Evolutionary conservation across 768 basidiomycete genomes (phyloP), one percentile per base, ranked within the genome.

Genomic region (Guyanaporus albipodus): DNA sequence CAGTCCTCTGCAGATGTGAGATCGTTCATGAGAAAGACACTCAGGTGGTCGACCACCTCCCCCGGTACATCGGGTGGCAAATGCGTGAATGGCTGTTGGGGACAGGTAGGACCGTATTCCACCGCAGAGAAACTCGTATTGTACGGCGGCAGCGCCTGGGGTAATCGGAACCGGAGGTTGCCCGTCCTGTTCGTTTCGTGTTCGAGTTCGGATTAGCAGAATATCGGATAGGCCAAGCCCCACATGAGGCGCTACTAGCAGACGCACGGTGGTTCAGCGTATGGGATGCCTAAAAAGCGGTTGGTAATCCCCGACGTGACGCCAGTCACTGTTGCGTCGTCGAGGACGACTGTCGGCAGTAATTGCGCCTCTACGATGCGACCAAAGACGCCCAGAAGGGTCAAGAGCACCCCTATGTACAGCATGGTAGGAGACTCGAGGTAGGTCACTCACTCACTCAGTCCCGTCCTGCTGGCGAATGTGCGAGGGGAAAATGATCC

Each of bases 1-100:
- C 78, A 79, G 50, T 78, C 78, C 54, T 78, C 76, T 15, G 61
- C 50, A 28, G 59, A 62, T 8, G 67, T 65, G 12, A 71, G 38
- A 8, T 56, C 37, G 0, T 60, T 55, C 23, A 50, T 66, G 3
- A 73, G 55, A 1, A 53, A 51, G 42, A 67, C 70, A 14, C 63
- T 50, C 14, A 62, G 29, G 50, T 49, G 48, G 23, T 60, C 22
- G 10, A 52, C 6, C 0, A 50, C 54, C 45, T 66, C 59, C 18
- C 49, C 12, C 3, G 49, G 49, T 11, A 60, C 52, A 31, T 57
- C 38, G 0, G 49, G 56, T 0, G 50, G 28, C 8, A 60, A 46
- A n/a, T 57, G n/a, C 17, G 24, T 6, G 3, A n/a, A 0, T 2
- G 10, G 9, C 6, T 50, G 53, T 38, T 55, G 54, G 34, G 48